Percentiles rank a stretch among this genome's conserved stretches.
Evolutionary conservation across 169 alveolate genomes (phyloP).

Genomic region (Condylostoma magnum): DNA sequence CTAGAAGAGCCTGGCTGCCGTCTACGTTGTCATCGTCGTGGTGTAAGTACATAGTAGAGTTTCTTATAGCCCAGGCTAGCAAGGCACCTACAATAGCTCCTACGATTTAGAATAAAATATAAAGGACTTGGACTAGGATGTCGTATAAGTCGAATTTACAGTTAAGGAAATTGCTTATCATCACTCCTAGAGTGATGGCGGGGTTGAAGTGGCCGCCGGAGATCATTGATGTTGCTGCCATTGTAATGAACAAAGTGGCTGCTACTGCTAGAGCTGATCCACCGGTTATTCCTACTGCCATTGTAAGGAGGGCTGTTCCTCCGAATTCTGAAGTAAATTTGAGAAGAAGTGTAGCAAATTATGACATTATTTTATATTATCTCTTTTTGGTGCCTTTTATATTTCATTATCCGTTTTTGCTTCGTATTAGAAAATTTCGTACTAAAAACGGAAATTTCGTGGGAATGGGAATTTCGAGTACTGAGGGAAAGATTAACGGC

Average conservation of each 20-base stretch:
- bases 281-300: too few relatives aligned
- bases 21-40: background rate
- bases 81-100: slow-evolving; percentile 1
- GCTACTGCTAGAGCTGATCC: too few relatives aligned
- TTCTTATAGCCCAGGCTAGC: background rate
- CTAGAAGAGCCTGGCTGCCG: slow-evolving; percentile 18
- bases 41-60: background rate
- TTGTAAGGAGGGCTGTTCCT: too few relatives aligned
- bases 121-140: background rate
- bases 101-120: background rate
- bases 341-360: too few relatives aligned
- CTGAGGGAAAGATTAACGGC: too few relatives aligned
- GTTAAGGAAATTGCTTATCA: background rate
- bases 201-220: slow-evolving; percentile 35
- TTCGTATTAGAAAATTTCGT: too few relatives aligned
- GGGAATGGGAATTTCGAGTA: too few relatives aligned
- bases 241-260: background rate
- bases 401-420: too few relatives aligned
- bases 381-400: too few relatives aligned
- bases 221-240: slow-evolving; percentile 1
- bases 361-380: too few relatives aligned
- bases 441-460: too few relatives aligned
- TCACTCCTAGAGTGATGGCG: slow-evolving; percentile 20
- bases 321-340: too few relatives aligned
- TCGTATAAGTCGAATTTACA: background rate